Evolutionary conservation across 2,329 filamentous ascomycete genomes (phyloP), one percentile per base, ranked within the genome.

Genomic region (Chaetomiaceae sp.): DNA sequence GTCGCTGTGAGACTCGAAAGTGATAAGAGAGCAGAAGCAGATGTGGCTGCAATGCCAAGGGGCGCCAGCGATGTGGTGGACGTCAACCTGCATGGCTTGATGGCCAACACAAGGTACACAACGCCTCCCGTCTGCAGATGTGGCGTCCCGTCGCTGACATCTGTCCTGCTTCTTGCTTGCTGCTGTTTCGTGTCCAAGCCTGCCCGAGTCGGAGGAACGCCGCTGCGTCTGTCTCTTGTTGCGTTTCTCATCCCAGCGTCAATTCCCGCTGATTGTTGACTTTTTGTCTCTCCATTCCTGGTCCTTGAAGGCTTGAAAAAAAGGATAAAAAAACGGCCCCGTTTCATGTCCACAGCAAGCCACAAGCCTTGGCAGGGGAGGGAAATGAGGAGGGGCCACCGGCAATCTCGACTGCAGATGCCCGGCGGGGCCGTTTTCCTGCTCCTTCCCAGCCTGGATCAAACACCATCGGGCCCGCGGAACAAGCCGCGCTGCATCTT

Each of bases 321-420:
- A 22, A 14, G 19, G 42, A 3, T 9, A 7, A 31, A 31, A 7
- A 31, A 31, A 7, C 3, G 27, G 8, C 27, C 27, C 27, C 3
- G 6, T 47, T 17, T 25, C 25, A 38, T 31, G 20, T 19, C 14
- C n/a, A n/a, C n/a, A n/a, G n/a, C 44, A 38, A 47, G 37, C 51
- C 37, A 47, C 54, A 20, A 8, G 4, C 9, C 36, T 39, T 37
- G 36, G 50, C 51, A 57, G 47, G 47, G 51, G 51, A 22, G 9
- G 55, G 58, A 59, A 59, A 59, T 59, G 51, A 58, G 17, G 50
- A 50, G 52, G 58, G 55, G 40, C 48, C 45, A 27, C 51, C 20
- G 27, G 38, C 46, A 57, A 59, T 61, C 55, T 61, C 53, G 51
- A 55, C 50, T 55, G 54, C 47, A 43, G 44, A 52, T 33, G 20